These are phyloP conservation scores for Closterium sp. DNA, from an alignment of 139 green algal genomes.

Conservation along the genomic window DNA sequence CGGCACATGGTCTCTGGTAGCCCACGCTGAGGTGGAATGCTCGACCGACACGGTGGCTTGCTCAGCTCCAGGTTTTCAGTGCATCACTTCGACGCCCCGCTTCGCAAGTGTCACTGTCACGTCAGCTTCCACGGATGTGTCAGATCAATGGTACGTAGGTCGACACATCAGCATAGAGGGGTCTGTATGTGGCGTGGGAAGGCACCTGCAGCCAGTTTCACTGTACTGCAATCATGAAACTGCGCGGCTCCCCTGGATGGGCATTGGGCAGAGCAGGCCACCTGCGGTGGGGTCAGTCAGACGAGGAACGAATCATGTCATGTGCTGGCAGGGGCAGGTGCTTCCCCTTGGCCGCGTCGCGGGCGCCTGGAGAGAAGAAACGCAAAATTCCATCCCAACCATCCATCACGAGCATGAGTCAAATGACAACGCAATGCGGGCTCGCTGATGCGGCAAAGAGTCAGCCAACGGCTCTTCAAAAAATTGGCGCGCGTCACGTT, in stretches of 20 bases:
- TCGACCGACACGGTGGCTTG: not conserved
- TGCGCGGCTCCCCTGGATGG: not conserved
- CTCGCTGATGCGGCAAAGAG: not conserved
- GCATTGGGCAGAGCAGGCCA: not conserved
- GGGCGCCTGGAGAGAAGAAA: not conserved
- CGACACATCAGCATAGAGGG: too few species aligned
- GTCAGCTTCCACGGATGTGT: too few species aligned
- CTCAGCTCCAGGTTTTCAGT: too few species aligned
- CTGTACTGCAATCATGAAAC: not conserved
- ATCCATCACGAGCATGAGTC: not conserved
- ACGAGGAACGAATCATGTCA: not conserved
- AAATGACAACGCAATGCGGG: not conserved
- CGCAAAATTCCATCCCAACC: not conserved
- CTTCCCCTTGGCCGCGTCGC: not conserved
- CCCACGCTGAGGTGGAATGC: not conserved
- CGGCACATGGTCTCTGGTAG: not conserved
- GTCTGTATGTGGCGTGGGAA: too few species aligned
- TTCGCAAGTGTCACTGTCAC: not conserved
- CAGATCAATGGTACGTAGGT: too few species aligned
- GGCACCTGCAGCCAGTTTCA: not conserved
- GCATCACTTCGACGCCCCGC: not conserved
- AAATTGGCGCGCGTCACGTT: not conserved
- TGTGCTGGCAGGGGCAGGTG: not conserved
- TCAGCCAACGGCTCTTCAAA: not conserved
- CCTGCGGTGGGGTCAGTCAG: not conserved